Evolutionary conservation across 129 eudicot genomes (phyloP), one percentile per base, ranked within the genome.

Genomic region (Helichrysum umbraculigerum): DNA sequence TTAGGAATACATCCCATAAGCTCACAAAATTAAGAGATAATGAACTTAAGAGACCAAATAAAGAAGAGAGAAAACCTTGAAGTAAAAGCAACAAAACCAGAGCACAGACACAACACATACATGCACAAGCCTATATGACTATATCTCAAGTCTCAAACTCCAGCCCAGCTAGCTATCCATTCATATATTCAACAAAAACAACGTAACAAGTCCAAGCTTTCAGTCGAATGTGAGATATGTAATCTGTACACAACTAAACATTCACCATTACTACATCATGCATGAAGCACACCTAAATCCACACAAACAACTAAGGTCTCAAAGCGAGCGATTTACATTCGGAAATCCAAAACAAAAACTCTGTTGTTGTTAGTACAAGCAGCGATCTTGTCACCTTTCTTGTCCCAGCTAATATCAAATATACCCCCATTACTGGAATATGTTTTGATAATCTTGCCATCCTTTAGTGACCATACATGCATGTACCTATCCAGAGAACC

Each of bases 391-490:
- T 90, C 82, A 70, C 96, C 89, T 67, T 79, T 82, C 73, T 83
- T 81, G 85, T 87, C 82, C 92, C 96, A 87, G 72, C 86, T 68
- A 42, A 90, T 81, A 56, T 84, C 83, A 79, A 66, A 85, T 72
- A 90, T 72, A 68, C 77, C 73, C 42, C 90, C 89, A 20, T 80
- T 73, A 21, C 84, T 79, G 9, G 19, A 54, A 72, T 85, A 87
- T 0, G 87, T 81, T 79, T 85, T 87, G 5, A 85, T 62, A 11
- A 87, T 83, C 77, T 66, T 87, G 29, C 86, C 81, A 8, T 82
- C 90, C 62, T 83, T 85, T 67, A 87, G 19, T 5, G 88, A 83
- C 96, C 96, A 87, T 32, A 89, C 63, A 52, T 78, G 80, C 71
- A 89, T 9, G 32, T 8, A 56, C 37, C 44, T 70, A 50, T 89